Percentiles rank a stretch among this genome's conserved stretches.
phyloP scores from a whole-genome alignment of 2,329 filamentous ascomycete species.

The Zarea fungicola region DNA sequence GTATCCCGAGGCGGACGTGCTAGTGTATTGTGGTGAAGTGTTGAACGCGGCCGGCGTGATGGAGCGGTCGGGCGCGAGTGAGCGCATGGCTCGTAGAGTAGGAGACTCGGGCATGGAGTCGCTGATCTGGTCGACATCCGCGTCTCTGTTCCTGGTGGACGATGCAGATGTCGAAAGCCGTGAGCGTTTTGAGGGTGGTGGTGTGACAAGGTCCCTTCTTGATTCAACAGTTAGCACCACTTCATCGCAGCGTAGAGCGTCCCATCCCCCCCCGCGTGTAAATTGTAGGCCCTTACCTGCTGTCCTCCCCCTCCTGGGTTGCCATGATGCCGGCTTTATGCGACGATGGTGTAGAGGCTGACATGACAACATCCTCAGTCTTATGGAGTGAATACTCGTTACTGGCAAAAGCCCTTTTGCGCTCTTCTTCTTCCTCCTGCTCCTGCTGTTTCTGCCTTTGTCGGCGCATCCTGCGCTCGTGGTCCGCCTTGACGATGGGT shows the following conservation, averaged over 20 bases:
- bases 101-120: not conserved
- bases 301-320: not conserved
- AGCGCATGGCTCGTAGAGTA: not conserved
- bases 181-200: slow-evolving; percentile 36
- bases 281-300: not conserved
- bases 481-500: slow-evolving; percentile 37
- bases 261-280: too few relatives aligned
- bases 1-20: not conserved
- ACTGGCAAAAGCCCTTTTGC: not conserved
- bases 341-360: slow-evolving; percentile 16
- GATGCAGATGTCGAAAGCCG: slow-evolving; percentile 16
- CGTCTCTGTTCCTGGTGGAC: slow-evolving; percentile 15
- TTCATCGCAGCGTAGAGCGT: too few relatives aligned
- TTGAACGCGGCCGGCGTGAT: not conserved
- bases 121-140: slow-evolving; percentile 12
- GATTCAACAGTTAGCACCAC: not conserved
- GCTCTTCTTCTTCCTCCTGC: slow-evolving; percentile 14
- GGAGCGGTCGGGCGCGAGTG: slow-evolving; percentile 4
- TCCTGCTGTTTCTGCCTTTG: slow-evolving; percentile 20
- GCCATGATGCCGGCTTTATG: not conserved
- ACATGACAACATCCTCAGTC: not conserved
- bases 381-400: slow-evolving; percentile 5
- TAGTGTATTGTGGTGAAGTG: not conserved
- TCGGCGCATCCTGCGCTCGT: slow-evolving; percentile 26
- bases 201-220: slow-evolving; percentile 30